A percentile compares a stretch with the other conserved stretches of the same genome.
phyloP scores from a whole-genome alignment of 352 stramenopile genomes.

The Phytophthora pistaciae region DNA sequence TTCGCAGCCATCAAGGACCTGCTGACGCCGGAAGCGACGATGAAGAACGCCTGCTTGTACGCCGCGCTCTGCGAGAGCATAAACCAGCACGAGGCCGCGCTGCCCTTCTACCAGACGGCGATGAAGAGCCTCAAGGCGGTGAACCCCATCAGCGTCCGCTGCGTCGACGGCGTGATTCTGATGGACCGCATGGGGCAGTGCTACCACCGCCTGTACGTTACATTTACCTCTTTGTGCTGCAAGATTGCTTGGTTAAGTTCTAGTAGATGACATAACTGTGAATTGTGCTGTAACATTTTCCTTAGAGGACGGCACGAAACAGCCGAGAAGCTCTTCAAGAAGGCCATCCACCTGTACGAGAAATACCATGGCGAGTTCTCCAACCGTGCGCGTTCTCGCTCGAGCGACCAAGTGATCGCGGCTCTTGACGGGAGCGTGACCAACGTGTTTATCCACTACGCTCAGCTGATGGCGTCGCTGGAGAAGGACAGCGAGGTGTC shows the following conservation, averaged over 20 bases:
- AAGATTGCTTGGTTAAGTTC: not conserved
- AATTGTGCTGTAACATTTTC: not conserved
- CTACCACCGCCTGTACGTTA: conserved; percentile 17
- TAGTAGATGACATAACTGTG: not conserved
- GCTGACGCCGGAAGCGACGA: not conserved
- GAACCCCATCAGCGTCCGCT: conserved; percentile 1
- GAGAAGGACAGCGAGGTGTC: conserved; percentile 11
- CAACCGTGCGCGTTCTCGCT: not conserved
- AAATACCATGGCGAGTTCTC: conserved; percentile 12
- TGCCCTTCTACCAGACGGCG: conserved; percentile 17
- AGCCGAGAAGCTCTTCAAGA: conserved; percentile 13
- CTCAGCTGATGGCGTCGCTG: conserved; percentile 12
- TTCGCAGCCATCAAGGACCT: conserved; percentile 2
- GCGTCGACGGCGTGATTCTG: conserved; percentile 2
- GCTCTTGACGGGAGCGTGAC: not conserved
- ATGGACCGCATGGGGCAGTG: conserved; percentile 15
- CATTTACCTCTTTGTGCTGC: not conserved
- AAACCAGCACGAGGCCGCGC: conserved; percentile 10
- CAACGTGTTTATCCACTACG: conserved; percentile 8
- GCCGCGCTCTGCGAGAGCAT: not conserved
- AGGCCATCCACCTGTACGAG: conserved; percentile 17
- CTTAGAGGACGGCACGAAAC: conserved; percentile 1
- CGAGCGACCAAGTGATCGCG: not conserved
- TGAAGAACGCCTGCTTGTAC: not conserved
- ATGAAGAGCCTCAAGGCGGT: conserved; percentile 19